These are phyloP conservation scores for Alternaria viburni DNA, from an alignment of 2,329 filamentous ascomycete species.

Conservation along the genomic window DNA sequence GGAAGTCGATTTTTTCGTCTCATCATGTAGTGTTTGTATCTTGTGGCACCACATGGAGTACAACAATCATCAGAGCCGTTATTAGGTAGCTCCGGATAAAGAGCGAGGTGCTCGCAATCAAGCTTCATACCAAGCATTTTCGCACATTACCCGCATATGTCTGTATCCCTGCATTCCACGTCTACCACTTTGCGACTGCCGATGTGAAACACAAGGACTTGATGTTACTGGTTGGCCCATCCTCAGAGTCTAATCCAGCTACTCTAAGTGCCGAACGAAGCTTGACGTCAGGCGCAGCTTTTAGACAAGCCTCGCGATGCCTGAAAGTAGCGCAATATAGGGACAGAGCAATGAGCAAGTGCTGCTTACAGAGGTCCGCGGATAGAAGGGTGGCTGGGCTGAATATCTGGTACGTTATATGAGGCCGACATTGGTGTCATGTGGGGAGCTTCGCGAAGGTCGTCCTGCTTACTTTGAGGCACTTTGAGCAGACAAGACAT, in stretches of 20 bases:
- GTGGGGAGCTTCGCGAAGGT: neutral
- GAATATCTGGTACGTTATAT: neutral
- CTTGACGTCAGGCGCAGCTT: neutral
- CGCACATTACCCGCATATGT: constrained; percentile 12
- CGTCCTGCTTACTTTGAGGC: neutral
- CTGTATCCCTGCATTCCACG: constrained; percentile 18
- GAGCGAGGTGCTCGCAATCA: constrained; percentile 20
- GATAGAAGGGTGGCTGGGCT: neutral
- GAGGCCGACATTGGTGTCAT: neutral
- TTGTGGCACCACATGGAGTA: neutral
- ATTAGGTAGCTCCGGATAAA: neutral
- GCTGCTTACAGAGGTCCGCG: neutral
- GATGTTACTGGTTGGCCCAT: neutral
- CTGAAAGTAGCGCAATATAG: neutral
- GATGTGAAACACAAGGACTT: neutral
- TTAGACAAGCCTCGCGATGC: neutral
- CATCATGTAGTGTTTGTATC: neutral
- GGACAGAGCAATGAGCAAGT: fast-evolving
- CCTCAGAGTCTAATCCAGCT: neutral
- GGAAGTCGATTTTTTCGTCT: neutral
- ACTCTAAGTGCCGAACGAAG: neutral
- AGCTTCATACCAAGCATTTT: constrained; percentile 37
- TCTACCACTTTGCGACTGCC: neutral
- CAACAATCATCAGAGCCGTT: neutral
- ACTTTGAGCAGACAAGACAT: neutral